A percentile compares a stretch with the other conserved stretches of the same genome.
Evolutionary conservation across 805 yeast species (phyloP).

Genomic region (Monosporozyma solicola): DNA sequence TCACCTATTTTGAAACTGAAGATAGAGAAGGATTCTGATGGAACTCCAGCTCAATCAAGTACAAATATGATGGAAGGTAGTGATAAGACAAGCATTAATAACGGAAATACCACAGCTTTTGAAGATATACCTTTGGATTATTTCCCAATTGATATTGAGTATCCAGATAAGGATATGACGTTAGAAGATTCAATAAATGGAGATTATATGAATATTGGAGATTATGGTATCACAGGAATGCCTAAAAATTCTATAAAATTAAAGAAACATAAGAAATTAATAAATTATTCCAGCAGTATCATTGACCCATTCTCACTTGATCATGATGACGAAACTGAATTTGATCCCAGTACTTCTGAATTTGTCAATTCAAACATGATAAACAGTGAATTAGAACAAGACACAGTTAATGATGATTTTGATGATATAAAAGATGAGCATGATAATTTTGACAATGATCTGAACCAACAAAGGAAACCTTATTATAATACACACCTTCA

Average conservation of each 20-base stretch:
- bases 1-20: background rate
- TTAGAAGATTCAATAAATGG: background rate
- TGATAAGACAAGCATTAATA: background rate
- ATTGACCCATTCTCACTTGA: background rate
- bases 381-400: background rate
- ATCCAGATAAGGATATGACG: slow-evolving; percentile 16
- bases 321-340: background rate
- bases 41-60: background rate
- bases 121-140: slow-evolving; percentile 69
- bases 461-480: background rate
- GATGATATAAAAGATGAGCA: background rate
- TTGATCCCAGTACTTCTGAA: background rate
- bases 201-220: background rate
- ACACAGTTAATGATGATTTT: background rate
- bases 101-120: background rate
- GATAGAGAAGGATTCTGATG: background rate
- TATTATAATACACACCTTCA: slow-evolving; percentile 2
- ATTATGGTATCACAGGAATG: background rate
- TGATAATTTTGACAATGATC: background rate
- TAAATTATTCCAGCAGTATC: background rate
- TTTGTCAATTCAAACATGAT: background rate
- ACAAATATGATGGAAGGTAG: background rate
- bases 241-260: background rate
- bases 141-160: slow-evolving; percentile 39
- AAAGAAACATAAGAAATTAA: background rate